Base-by-base conservation (phyloP, 164 flowering plant genomes). In the Nelumbo lutea region DNA sequence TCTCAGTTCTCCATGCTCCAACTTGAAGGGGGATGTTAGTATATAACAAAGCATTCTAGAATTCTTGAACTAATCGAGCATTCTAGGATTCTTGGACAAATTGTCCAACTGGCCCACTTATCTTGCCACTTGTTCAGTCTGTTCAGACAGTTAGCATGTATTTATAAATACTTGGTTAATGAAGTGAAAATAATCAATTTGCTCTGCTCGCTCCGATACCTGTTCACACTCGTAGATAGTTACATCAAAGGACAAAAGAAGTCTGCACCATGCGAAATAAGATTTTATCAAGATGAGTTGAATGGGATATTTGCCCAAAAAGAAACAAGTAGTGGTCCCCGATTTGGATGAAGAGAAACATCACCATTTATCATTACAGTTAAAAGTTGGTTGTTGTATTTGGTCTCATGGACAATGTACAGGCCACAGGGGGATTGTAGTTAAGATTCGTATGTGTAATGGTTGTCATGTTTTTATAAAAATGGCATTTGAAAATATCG, bases 371-470 rank as follows among this genome's bases (percentile, higher is more conserved):
- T 58, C 64, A 64, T 58, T 68, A 70, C 47, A 64, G 73, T 70
- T 68, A 70, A 43, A 70, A 64, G 62, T 58, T 70, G 68, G 73
- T 68, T 4, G 40, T 45, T 46, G 73, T 68, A 3, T 70, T 70
- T 64, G 73, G 73, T 45, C 68, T 70, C 58, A 70, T 70, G 42
- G 51, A 58, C n/a, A 64, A 64, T 47, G 48, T 7, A 41, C 48
- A 14, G 68, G 73, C 57, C 63, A 41, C 50, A 58, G 63, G 15
- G 44, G 64, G 64, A 56, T 47, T 70, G 52, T 70, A 6, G 68
- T 70, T 58, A 70, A 70, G 68, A 70, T 70, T 10, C 62, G 73
- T 1, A 70, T 70, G 73, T 70, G 73, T 42, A 44, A 46, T 43
- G 69, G 66, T 46, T 72, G 75, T 45, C 75, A 66, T 60, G 65